phyloP scores from a whole-genome alignment of 768 basidiomycete species.

The Erythrobasidium yunnanense region DNA sequence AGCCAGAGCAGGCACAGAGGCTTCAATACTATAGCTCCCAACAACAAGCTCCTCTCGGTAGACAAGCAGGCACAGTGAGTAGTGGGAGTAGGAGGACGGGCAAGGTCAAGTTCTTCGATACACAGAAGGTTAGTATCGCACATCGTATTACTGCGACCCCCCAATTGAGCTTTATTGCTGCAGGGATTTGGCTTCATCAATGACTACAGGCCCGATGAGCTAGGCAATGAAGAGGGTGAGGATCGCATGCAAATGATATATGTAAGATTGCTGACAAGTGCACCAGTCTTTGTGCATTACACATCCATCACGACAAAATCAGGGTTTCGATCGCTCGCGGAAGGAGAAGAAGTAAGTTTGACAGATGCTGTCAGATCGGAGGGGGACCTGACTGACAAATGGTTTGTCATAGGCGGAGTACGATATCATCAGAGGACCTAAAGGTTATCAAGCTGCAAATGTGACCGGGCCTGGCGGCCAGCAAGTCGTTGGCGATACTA shows the following conservation, averaged over 20 bases:
- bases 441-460: constrained; percentile 38
- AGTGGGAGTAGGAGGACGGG: constrained; percentile 2
- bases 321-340: constrained; percentile 37
- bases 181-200: constrained; percentile 39
- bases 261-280: neutral
- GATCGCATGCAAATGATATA: neutral
- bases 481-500: constrained; percentile 4
- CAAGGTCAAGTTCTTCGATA: constrained; percentile 28
- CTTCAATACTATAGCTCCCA: constrained; percentile 20
- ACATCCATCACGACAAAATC: constrained; percentile 36
- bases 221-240: constrained; percentile 38
- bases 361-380: neutral
- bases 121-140: constrained; percentile 24
- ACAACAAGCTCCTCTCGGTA: neutral
- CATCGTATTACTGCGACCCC: neutral
- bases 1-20: neutral
- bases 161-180: neutral
- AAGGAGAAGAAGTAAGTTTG: constrained; percentile 25
- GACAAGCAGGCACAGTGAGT: neutral
- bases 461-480: constrained; percentile 36
- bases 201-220: constrained; percentile 35
- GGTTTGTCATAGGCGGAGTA: constrained; percentile 35
- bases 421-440: constrained; percentile 37
- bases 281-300: constrained; percentile 38
- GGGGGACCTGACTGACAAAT: neutral